Evolutionary conservation across 2,329 filamentous ascomycete species (phyloP), one percentile per base, ranked within the genome.

Genomic region (Xylogone sp.): DNA sequence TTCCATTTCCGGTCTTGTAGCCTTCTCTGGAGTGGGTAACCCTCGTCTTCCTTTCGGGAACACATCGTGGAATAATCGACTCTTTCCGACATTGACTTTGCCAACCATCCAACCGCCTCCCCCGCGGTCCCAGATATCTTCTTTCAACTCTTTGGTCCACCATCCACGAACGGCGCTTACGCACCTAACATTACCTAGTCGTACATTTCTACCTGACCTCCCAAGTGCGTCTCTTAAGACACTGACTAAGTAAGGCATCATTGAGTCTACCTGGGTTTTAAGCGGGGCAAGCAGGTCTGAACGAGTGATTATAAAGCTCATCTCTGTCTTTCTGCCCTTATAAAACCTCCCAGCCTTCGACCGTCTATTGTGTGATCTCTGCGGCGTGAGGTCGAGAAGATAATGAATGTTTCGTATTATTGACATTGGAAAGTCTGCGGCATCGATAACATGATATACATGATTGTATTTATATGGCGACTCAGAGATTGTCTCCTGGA

Each of bases 21-120:
- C 13, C 20, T 50, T 50, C 13, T 7, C 27, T 20, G 22, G 43
- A 16, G 10, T 16, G 6, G n/a, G 34, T 16, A 18, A 2, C 62
- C 58, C 52, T 64, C 64, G 53, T 70, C 75, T 77, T 21, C 83
- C 84, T 75, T 88, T 93, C 3, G 95, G 93, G 62, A 92, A 96
- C 7, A 97, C 83, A 3, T 84, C 81, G 60, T 94, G 86, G 54
- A 97, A 96, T 2, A 99, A 79, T 64, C 87, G 87, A 61, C 93
- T 97, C 71, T 99, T 99, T 21, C 94, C 95, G 2, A 97, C 95
- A 65, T 99, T 99, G 56, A 91, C 90, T 69, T 96, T 97, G n/a
- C 94, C 94, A 2, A 99, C 88, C 76, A 99, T 86, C 93, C 94
- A 99, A 16, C 88, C 86, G 16, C 86, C 94, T 3, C 93, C 93